Evolutionary conservation across 495 filamentous ascomycete species (phyloP).

Genomic region (Penicillium antarcticum): DNA sequence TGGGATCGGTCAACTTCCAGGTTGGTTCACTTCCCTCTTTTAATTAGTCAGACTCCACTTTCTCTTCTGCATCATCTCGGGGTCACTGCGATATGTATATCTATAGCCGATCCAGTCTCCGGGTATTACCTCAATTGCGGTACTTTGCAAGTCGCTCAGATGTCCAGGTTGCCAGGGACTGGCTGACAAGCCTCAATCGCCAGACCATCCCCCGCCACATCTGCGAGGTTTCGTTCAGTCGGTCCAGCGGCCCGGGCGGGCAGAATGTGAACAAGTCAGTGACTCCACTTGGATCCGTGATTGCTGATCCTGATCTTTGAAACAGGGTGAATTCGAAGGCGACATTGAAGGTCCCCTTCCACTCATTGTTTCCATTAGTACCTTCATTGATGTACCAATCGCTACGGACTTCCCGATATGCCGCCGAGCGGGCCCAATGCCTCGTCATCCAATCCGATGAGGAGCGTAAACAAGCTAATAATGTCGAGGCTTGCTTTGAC

Average conservation of each 20-base stretch:
- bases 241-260: conserved; percentile 89
- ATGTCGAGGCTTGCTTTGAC: conserved; percentile 60
- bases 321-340: conserved; percentile 89
- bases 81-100: conserved; percentile 2
- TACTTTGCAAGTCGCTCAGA: conserved; percentile 39
- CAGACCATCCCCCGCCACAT: conserved; percentile 61
- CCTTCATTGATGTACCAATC: conserved; percentile 64
- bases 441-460: conserved; percentile 68
- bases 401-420: conserved; percentile 67
- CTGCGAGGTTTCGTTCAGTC: conserved; percentile 68
- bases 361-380: conserved; percentile 56
- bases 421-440: conserved; percentile 57
- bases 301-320: neutral
- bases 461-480: conserved; percentile 61
- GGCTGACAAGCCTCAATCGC: conserved; percentile 64
- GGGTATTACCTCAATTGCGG: neutral
- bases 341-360: conserved; percentile 62
- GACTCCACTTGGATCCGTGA: neutral
- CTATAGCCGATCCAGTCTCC: neutral
- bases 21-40: neutral
- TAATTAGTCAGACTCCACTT: conserved; percentile 8
- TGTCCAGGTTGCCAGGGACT: conserved; percentile 67
- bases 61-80: neutral
- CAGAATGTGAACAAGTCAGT: conserved; percentile 97
- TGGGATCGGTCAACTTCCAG: neutral